These are phyloP conservation scores for Pseudonitzschia multistriata DNA, from an alignment of 108 stramenopile genomes.

Conservation along the genomic window DNA sequence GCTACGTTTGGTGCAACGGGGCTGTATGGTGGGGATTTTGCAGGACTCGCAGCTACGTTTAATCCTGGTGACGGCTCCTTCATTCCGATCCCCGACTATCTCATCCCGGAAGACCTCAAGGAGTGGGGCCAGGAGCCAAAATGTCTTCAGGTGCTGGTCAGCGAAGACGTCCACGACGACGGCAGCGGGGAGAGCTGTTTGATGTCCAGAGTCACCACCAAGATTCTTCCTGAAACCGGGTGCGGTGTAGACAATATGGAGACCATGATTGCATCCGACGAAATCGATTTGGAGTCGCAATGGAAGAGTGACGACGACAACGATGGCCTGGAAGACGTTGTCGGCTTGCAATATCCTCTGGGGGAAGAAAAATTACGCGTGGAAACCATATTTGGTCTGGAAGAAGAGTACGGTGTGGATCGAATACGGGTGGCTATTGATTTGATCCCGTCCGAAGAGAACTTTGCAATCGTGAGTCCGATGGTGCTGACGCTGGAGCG, in stretches of 20 bases:
- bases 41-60: slow-evolving; percentile 69
- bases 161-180: slow-evolving; percentile 31
- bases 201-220: slow-evolving; percentile 46
- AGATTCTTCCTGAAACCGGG: slow-evolving; percentile 67
- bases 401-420: slow-evolving; percentile 14
- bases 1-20: background rate
- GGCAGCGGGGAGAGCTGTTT: slow-evolving; percentile 12
- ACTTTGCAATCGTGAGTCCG: slow-evolving; percentile 28
- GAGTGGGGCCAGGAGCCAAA: slow-evolving; percentile 80
- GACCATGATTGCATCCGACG: slow-evolving; percentile 44
- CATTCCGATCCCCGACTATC: slow-evolving; percentile 69
- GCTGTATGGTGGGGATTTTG: slow-evolving; percentile 67
- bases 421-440: slow-evolving; percentile 41
- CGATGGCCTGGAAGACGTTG: slow-evolving; percentile 5
- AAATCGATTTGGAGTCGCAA: slow-evolving; percentile 26
- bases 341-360: slow-evolving; percentile 30
- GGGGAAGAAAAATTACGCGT: slow-evolving; percentile 23
- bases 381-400: slow-evolving; percentile 40
- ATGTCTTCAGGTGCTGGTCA: slow-evolving; percentile 46
- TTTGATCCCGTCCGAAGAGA: slow-evolving; percentile 11
- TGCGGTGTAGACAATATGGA: slow-evolving; percentile 81
- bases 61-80: slow-evolving; percentile 40
- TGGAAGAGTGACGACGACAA: slow-evolving; percentile 10
- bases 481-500: slow-evolving; percentile 40
- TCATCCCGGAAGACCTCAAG: slow-evolving; percentile 55